Percentiles rank a stretch among this genome's conserved stretches.
These are phyloP conservation scores for Schoenoplectus tabernaemontani DNA, from an alignment of 202 grass and related monocot genomes.

Conservation along the genomic window DNA sequence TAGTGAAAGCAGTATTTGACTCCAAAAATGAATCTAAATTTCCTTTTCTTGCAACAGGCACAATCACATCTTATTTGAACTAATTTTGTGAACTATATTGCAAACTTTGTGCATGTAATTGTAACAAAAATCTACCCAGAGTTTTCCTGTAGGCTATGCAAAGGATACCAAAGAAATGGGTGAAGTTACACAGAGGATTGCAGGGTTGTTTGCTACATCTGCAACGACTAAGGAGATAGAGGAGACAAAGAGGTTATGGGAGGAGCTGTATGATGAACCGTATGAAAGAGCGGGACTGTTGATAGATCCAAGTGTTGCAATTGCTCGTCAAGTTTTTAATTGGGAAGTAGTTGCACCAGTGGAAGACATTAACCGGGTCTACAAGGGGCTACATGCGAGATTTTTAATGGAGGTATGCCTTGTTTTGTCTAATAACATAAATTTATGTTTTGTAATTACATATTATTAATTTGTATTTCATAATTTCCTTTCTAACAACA, in stretches of 20 bases:
- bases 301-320: slow-evolving; percentile 28
- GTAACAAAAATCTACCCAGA: slow-evolving; percentile 28
- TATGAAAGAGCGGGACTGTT: slow-evolving; percentile 54
- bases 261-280: slow-evolving; percentile 64
- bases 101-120: neutral
- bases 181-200: slow-evolving; percentile 19
- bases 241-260: slow-evolving; percentile 45
- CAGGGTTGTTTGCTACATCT: slow-evolving; percentile 32
- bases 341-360: slow-evolving; percentile 42
- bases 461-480: neutral
- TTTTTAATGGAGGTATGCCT: slow-evolving; percentile 75
- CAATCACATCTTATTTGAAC: neutral
- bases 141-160: slow-evolving; percentile 55
- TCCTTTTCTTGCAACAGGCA: neutral
- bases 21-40: neutral
- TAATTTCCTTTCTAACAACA: slow-evolving; percentile 32
- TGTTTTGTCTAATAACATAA: neutral
- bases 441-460: neutral
- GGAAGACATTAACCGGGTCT: slow-evolving; percentile 48
- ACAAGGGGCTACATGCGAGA: slow-evolving; percentile 69
- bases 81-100: neutral
- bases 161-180: slow-evolving; percentile 37
- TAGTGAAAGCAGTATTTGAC: neutral
- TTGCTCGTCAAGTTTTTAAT: slow-evolving; percentile 42
- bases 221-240: slow-evolving; percentile 28